phyloP scores from a whole-genome alignment of 164 flowering plant genomes.

The Aristolochia fimbriata region DNA sequence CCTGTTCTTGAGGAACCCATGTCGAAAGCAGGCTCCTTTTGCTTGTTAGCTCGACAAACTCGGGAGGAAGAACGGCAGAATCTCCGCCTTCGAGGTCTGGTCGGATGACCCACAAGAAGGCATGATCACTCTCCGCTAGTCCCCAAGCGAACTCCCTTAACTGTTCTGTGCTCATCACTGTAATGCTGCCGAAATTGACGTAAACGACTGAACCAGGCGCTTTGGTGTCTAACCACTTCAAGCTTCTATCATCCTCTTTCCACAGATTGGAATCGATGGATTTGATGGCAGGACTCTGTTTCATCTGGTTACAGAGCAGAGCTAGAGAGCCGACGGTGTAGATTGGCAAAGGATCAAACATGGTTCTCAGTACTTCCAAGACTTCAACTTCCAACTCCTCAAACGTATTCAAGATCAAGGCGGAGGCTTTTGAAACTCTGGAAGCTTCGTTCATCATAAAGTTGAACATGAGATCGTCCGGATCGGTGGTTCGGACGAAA shows the following conservation, averaged over 20 bases:
- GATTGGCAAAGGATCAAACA: background rate
- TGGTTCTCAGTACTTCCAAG: background rate
- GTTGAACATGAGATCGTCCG: constrained; percentile 20
- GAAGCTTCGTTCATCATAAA: constrained; percentile 16
- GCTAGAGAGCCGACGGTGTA: constrained; percentile 1
- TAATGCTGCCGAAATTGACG: constrained; percentile 46
- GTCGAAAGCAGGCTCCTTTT: constrained; percentile 5
- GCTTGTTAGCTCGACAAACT: constrained; percentile 3
- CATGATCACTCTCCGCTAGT: constrained; percentile 28
- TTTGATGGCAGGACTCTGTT: background rate
- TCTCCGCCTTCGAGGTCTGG: constrained; percentile 5
- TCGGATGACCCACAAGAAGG: constrained; percentile 15
- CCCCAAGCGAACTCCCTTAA: constrained; percentile 47
- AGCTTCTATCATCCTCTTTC: constrained; percentile 33
- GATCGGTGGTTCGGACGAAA: constrained; percentile 23
- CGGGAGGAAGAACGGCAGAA: constrained; percentile 1
- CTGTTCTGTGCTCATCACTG: constrained; percentile 28
- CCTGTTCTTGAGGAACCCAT: constrained; percentile 12
- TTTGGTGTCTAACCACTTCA: constrained; percentile 40
- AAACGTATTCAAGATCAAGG: constrained; percentile 17
- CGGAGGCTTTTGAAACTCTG: constrained; percentile 5
- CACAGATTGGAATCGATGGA: constrained; percentile 19
- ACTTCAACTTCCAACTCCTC: constrained; percentile 7
- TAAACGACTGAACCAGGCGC: constrained; percentile 30
- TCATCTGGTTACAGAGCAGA: background rate